Conservation (phyloP, 306 rosid genomes). For the Rubus parviflorus region DNA sequence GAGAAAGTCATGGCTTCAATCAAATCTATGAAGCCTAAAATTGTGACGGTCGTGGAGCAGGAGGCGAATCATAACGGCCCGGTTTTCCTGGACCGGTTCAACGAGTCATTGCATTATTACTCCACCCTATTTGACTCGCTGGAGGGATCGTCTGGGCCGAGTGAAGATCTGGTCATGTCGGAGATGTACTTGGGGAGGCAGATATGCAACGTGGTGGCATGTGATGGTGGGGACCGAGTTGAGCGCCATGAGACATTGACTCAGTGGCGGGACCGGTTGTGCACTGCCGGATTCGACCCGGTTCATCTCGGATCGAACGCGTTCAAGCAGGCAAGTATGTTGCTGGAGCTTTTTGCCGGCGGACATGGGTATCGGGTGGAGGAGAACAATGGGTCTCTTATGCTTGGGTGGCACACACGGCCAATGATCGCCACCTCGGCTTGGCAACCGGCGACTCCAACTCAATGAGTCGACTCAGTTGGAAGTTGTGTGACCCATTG, state of each 20-base stretch:
- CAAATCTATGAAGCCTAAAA: slow-evolving; percentile 56
- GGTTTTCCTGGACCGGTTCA: slow-evolving; percentile 73
- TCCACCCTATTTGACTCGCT: slow-evolving; percentile 76
- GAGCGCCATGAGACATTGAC: slow-evolving; percentile 74
- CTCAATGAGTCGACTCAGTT: slow-evolving; percentile 40
- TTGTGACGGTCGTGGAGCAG: slow-evolving; percentile 68
- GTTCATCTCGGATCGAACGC: slow-evolving; percentile 79
- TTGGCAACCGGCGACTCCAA: slow-evolving; percentile 50
- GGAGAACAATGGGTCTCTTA: slow-evolving; percentile 68
- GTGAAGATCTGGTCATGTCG: slow-evolving; percentile 58
- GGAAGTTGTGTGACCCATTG: too few species aligned
- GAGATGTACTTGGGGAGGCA: slow-evolving; percentile 71
- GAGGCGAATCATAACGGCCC: slow-evolving; percentile 79
- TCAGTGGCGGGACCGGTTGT: slow-evolving; percentile 68
- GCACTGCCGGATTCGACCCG: slow-evolving; percentile 64
- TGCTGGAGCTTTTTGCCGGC: slow-evolving; percentile 61
- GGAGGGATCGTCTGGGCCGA: slow-evolving; percentile 57
- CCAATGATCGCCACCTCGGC: slow-evolving; percentile 88
- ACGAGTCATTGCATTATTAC: slow-evolving; percentile 72
- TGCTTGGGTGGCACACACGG: slow-evolving; percentile 90
- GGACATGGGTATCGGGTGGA: slow-evolving; percentile 78
- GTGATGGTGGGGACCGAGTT: slow-evolving; percentile 66
- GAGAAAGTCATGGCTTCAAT: slow-evolving; percentile 55
- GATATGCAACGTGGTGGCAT: slow-evolving; percentile 82
- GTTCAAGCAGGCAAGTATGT: slow-evolving; percentile 75